These are phyloP conservation scores for Cicer arietinum DNA, from an alignment of 306 rosid genomes.

Conservation along the genomic window DNA sequence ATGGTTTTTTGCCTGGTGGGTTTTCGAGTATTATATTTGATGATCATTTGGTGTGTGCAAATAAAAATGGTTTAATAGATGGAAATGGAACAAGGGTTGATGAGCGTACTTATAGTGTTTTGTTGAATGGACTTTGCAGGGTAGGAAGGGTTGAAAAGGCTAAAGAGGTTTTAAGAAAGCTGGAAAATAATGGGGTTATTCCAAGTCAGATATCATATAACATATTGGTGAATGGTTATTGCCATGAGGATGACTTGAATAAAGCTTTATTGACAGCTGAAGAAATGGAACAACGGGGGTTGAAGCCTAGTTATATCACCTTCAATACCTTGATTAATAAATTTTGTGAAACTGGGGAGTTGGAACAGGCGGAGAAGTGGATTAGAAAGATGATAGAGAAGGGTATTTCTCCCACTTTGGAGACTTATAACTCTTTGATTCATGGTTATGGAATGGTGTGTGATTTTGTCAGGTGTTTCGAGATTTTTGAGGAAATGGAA, in stretches of 20 bases:
- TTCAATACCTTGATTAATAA: constrained; percentile 67
- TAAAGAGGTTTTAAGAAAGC: constrained; percentile 58
- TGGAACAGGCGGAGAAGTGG: constrained; percentile 75
- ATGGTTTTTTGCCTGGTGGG: constrained; percentile 59
- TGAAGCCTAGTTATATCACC: constrained; percentile 61
- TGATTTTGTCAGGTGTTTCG: constrained; percentile 64
- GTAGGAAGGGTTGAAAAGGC: constrained; percentile 67
- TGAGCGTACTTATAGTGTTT: constrained; percentile 54
- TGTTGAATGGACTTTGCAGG: constrained; percentile 70
- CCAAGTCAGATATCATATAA: constrained; percentile 61
- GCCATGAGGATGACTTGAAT: constrained; percentile 58
- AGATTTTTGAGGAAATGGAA: constrained; percentile 80
- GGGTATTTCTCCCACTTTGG: constrained; percentile 63
- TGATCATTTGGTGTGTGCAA: constrained; percentile 47
- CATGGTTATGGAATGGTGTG: constrained; percentile 62
- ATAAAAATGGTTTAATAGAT: constrained; percentile 46
- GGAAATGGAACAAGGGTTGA: constrained; percentile 53
- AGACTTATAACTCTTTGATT: constrained; percentile 64
- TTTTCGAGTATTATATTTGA: constrained; percentile 57
- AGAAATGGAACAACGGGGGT: constrained; percentile 62
- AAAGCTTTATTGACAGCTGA: constrained; percentile 52
- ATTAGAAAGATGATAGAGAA: constrained; percentile 65
- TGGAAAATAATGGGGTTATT: constrained; percentile 53
- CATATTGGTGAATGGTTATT: constrained; percentile 67
- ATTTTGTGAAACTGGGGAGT: constrained; percentile 58